Evolutionary conservation across 805 yeast genomes (phyloP).

Genomic region (Sugiyamaella americana): DNA sequence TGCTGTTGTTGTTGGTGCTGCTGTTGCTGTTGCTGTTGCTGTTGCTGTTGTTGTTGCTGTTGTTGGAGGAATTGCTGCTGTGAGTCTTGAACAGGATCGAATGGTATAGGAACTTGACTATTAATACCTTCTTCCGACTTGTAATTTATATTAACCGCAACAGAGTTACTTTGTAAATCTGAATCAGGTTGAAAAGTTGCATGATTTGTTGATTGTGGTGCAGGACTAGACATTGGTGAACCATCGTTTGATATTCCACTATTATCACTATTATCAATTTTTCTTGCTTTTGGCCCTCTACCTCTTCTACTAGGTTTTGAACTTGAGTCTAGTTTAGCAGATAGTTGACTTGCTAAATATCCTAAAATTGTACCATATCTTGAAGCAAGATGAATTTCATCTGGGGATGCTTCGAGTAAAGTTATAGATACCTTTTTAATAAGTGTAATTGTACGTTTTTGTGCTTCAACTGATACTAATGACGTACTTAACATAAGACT

Average conservation of each 20-base stretch:
- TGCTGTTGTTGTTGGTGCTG: not conserved
- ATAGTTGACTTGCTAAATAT: slow-evolving; percentile 42
- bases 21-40: not conserved
- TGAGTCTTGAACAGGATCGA: not conserved
- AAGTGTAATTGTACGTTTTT: slow-evolving; percentile 56
- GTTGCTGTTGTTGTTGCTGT: slow-evolving; percentile 2
- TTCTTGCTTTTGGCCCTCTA: not conserved
- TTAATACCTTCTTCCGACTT: not conserved
- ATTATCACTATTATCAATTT: slow-evolving; percentile 3
- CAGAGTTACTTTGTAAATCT: no score
- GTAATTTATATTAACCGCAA: not conserved
- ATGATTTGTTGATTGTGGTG: not conserved
- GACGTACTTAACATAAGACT: slow-evolving; percentile 43
- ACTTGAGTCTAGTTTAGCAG: slow-evolving; percentile 1
- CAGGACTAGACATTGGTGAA: not conserved
- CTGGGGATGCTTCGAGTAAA: slow-evolving; percentile 78
- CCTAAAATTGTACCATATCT: slow-evolving; percentile 51
- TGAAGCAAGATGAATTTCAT: slow-evolving; percentile 77
- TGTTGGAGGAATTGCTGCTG: not conserved
- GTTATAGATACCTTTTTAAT: slow-evolving; percentile 69
- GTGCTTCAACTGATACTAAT: slow-evolving; percentile 19
- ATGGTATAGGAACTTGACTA: not conserved
- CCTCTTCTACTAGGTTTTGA: not conserved
- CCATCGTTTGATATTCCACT: not conserved
- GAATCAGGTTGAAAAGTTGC: not conserved